A percentile compares a stretch with the other conserved stretches of the same genome.
These are phyloP conservation scores for Fusarium acutatum DNA, from an alignment of 2,329 filamentous ascomycete genomes.

Conservation along the genomic window DNA sequence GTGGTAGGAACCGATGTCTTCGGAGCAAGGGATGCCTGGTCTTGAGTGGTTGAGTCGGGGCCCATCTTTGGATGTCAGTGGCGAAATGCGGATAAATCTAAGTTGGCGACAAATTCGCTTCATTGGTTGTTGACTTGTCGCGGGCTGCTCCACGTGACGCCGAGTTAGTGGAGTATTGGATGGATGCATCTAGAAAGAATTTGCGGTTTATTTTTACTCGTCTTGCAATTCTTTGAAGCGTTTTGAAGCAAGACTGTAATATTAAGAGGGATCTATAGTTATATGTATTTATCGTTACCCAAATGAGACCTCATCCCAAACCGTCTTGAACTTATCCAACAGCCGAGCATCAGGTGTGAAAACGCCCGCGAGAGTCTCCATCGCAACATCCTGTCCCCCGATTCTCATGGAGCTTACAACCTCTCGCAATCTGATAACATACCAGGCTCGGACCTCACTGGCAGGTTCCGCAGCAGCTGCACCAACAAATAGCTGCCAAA, in stretches of 20 bases:
- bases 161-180: neutral
- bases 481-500: constrained; percentile 37
- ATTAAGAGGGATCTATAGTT: neutral
- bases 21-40: neutral
- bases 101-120: neutral
- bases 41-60: neutral
- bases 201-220: rapidly evolving
- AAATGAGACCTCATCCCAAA: constrained; percentile 7
- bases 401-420: constrained; percentile 1
- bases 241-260: too few relatives aligned
- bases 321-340: neutral
- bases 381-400: neutral
- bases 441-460: constrained; percentile 3
- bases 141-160: neutral
- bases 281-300: neutral
- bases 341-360: neutral
- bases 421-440: neutral
- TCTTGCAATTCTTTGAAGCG: neutral
- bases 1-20: neutral
- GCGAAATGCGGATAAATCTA: neutral
- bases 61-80: neutral
- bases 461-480: neutral
- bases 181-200: neutral
- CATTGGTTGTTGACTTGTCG: neutral
- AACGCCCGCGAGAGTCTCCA: neutral